Conservation (phyloP, 23 red algal species). For the Agarophyton chilense region DNA sequence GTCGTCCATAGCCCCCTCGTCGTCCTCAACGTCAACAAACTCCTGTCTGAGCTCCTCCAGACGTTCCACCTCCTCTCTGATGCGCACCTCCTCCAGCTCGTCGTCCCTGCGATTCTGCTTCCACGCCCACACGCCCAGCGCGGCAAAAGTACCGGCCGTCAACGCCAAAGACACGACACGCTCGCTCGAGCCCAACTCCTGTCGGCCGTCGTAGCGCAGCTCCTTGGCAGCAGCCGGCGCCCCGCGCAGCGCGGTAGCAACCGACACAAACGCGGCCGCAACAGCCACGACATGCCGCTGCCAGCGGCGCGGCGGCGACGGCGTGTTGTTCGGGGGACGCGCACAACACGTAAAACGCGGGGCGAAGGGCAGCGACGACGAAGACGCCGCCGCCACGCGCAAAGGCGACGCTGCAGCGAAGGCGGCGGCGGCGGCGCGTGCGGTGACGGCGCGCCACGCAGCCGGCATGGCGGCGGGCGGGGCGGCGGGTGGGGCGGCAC, state of each 20-base stretch:
- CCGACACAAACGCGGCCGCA: background rate
- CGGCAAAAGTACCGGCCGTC: conserved; percentile 57
- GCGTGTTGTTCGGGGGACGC: background rate
- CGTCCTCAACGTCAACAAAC: conserved; percentile 68
- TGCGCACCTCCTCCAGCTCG: conserved; percentile 60
- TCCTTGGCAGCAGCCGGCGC: background rate
- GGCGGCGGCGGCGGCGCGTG: too few relatives aligned
- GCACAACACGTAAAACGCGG: background rate
- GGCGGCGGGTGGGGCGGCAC: too few relatives aligned
- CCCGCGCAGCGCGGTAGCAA: background rate
- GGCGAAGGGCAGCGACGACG: too few relatives aligned
- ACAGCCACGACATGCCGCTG: background rate
- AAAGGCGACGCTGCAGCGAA: too few relatives aligned
- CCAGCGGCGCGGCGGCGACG: background rate
- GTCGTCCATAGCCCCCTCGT: conserved; percentile 66
- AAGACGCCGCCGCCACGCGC: too few relatives aligned
- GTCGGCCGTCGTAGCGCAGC: conserved; percentile 55
- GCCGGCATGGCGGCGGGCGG: too few relatives aligned
- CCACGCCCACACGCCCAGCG: conserved; percentile 54
- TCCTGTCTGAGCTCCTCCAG: conserved; percentile 63
- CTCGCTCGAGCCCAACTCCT: conserved; percentile 58
- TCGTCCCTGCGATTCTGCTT: conserved; percentile 52
- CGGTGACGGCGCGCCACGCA: too few relatives aligned
- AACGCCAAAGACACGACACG: conserved; percentile 38
- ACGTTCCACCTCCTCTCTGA: conserved; percentile 65